phyloP scores from a whole-genome alignment of 2,329 filamentous ascomycete genomes.

The Alternaria brassicae region DNA sequence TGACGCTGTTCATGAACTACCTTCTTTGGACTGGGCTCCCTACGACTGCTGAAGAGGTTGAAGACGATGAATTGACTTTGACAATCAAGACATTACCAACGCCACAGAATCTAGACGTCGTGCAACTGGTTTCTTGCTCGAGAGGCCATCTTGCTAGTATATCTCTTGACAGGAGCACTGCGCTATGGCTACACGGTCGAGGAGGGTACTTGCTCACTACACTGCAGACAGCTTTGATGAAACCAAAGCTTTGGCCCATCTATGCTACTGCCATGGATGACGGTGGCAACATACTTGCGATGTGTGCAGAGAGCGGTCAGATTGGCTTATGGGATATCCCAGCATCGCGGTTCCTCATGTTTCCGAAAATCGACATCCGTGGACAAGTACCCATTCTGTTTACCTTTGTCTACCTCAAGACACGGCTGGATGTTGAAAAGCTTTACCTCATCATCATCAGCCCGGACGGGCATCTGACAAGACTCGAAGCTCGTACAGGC shows the following conservation, averaged over 20 bases:
- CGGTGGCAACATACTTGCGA: constrained; percentile 69
- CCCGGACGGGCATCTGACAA: constrained; percentile 68
- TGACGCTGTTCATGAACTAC: constrained; percentile 76
- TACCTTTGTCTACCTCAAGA: constrained; percentile 49
- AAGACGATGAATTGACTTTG: constrained; percentile 61
- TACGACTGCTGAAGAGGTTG: constrained; percentile 53
- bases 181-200: constrained; percentile 62
- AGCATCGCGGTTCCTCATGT: constrained; percentile 64
- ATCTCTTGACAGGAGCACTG: constrained; percentile 72
- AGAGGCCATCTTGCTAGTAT: constrained; percentile 73
- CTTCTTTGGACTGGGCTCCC: constrained; percentile 70
- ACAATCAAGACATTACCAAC: constrained; percentile 66
- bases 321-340: constrained; percentile 70
- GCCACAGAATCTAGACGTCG: constrained; percentile 74
- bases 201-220: constrained; percentile 39
- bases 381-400: constrained; percentile 72
- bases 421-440: constrained; percentile 37
- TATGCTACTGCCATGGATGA: constrained; percentile 70
- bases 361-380: constrained; percentile 60
- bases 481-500: constrained; percentile 60
- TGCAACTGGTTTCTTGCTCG: constrained; percentile 67
- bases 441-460: constrained; percentile 66
- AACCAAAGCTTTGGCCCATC: constrained; percentile 55
- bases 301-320: constrained; percentile 65
- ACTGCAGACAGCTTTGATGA: constrained; percentile 43